phyloP scores from a whole-genome alignment of 2,329 filamentous ascomycete genomes.

The Macroventuria anomochaeta region DNA sequence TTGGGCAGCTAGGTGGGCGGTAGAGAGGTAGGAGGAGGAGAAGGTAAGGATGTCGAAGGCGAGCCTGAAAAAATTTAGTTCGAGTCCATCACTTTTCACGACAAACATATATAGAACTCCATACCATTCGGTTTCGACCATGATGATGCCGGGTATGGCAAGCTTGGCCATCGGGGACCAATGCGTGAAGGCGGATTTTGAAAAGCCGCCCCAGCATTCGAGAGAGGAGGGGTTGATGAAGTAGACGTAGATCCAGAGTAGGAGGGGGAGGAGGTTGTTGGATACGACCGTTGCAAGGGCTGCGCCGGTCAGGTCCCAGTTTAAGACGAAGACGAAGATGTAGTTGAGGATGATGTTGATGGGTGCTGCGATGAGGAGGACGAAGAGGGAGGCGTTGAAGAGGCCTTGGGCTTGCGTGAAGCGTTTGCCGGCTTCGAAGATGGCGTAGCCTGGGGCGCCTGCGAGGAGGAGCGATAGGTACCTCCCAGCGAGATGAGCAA shows the following conservation, averaged over 20 bases:
- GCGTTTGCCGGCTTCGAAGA: constrained; percentile 62
- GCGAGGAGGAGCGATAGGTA: constrained; percentile 59
- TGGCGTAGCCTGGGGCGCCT: constrained; percentile 61
- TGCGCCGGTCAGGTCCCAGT: constrained; percentile 59
- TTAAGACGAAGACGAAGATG: constrained; percentile 52
- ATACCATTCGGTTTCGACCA: constrained; percentile 81
- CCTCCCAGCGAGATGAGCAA: constrained; percentile 58
- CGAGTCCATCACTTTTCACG: too few relatives aligned
- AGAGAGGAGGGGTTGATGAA: constrained; percentile 49
- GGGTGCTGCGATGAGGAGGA: constrained; percentile 57
- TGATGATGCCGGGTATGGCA: constrained; percentile 88
- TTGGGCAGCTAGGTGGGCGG: constrained; percentile 84
- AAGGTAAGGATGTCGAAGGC: constrained; percentile 64
- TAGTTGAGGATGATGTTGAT: constrained; percentile 59
- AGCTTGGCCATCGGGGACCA: constrained; percentile 87
- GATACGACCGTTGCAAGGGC: constrained; percentile 59
- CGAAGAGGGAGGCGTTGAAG: constrained; percentile 58
- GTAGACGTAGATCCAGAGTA: constrained; percentile 57
- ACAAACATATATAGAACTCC: too few relatives aligned
- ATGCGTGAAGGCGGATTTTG: constrained; percentile 69
- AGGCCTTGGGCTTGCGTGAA: constrained; percentile 63
- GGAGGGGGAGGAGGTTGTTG: constrained; percentile 57
- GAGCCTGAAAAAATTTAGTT: too few relatives aligned
- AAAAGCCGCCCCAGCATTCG: constrained; percentile 75
- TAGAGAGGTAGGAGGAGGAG: constrained; percentile 77